A percentile compares a stretch with the other conserved stretches of the same genome.
phyloP scores from a whole-genome alignment of 352 stramenopile genomes.

The Phytopythium oedochilum region DNA sequence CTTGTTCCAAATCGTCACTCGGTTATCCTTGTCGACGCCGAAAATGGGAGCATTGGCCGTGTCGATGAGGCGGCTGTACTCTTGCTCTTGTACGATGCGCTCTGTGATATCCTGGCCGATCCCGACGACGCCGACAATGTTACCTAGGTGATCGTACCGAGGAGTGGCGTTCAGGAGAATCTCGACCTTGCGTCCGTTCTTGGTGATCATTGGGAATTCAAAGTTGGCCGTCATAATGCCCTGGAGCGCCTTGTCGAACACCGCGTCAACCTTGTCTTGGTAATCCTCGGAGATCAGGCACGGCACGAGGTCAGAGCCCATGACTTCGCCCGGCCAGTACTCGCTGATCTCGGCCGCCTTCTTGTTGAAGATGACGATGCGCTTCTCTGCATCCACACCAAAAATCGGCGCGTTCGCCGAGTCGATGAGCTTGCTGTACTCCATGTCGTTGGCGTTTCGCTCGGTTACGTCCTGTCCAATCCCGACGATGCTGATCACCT shows the following conservation, averaged over 20 bases:
- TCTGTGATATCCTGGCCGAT: slow-evolving; percentile 85
- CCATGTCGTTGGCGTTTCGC: slow-evolving; percentile 55
- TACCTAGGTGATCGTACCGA: slow-evolving; percentile 51
- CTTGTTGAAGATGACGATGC: slow-evolving; percentile 88
- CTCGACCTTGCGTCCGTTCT: slow-evolving; percentile 64
- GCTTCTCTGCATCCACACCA: slow-evolving; percentile 48
- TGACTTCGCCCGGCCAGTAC: slow-evolving; percentile 84
- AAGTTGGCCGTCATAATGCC: slow-evolving; percentile 70
- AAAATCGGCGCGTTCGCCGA: slow-evolving; percentile 79
- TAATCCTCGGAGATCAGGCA: slow-evolving; percentile 75
- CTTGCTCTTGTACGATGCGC: slow-evolving; percentile 72
- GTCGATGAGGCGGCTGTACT: slow-evolving; percentile 79
- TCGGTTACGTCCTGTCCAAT: slow-evolving; percentile 71
- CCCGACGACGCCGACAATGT: slow-evolving; percentile 68
- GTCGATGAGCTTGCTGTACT: slow-evolving; percentile 72
- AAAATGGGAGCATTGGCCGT: slow-evolving; percentile 84
- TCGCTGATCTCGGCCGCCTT: slow-evolving; percentile 87
- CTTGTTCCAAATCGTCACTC: slow-evolving; percentile 92
- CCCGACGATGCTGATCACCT: slow-evolving; percentile 46
- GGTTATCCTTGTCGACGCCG: slow-evolving; percentile 72
- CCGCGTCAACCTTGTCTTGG: slow-evolving; percentile 48
- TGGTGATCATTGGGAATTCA: slow-evolving; percentile 82
- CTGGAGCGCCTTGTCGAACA: slow-evolving; percentile 68
- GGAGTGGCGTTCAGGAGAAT: slow-evolving; percentile 78
- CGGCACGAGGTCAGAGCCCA: slow-evolving; percentile 75